Base-by-base conservation (phyloP, 345 rosid species). In the Citrus trifoliata region DNA sequence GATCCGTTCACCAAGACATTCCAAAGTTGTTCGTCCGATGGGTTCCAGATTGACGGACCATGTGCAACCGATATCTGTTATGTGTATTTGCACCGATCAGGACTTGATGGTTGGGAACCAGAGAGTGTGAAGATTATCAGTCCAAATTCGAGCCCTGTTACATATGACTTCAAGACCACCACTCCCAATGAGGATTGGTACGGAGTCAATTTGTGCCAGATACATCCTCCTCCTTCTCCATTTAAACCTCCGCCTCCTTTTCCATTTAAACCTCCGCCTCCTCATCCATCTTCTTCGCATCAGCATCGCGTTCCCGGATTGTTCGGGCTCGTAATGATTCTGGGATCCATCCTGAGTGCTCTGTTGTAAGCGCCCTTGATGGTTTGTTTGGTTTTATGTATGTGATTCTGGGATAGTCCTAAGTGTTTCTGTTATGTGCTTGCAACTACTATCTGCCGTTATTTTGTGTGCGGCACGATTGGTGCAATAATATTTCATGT, bases 41-140 rank as follows among this genome's bases (percentile, higher is more conserved):
- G 93, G 0, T 95, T 91, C 70, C 75, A 87, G 75, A 86, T 93
- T 75, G 66, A 73, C 4, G 98, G 98, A 61, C 98, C 94, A 0
- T 95, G 98, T 64, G 86, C 92, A 0, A 82, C 89, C 80, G 85
- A 88, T 40, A 80, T 95, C 27, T 95, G 98, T 81, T 95, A 89
- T 70, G 83, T 88, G 28, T 95, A 95, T 84, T 86, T 95, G 70
- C 90, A 90, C 79, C 81, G 98, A 80, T 82, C 84, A 2, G 97
- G 98, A 58, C 87, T 86, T 0, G 98, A 95, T 78, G 97, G 95
- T 3, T 95, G 98, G 97, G 88, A 84, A 77, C 98, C 98, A 0
- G 87, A 79, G 38, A 84, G n/a, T 55, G 91, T 95, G 73, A 82
- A 85, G 53, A 85, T 95, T 32, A 82, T 25, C 51, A 46, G 51